A percentile compares a stretch with the other conserved stretches of the same genome.
Evolutionary conservation across 1,139 yeast genomes (phyloP).

Genomic region (Debaryomycetaceae sp.): DNA sequence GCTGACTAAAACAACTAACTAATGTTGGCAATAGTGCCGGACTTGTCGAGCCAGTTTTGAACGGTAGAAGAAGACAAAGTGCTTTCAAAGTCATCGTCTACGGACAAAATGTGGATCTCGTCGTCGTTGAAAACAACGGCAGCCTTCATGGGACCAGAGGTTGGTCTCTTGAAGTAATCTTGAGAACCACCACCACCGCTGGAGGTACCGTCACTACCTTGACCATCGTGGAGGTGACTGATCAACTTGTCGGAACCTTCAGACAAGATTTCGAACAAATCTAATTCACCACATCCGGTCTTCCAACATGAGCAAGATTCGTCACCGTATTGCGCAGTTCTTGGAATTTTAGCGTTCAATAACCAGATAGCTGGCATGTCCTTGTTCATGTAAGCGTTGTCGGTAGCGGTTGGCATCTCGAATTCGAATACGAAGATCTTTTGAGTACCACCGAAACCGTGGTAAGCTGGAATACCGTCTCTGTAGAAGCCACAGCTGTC

Average conservation of each 20-base stretch:
- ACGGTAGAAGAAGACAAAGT: slow-evolving; percentile 58
- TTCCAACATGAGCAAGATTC: slow-evolving; percentile 72
- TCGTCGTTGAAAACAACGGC: slow-evolving; percentile 73
- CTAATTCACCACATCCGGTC: slow-evolving; percentile 80
- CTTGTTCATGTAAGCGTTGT: slow-evolving; percentile 27
- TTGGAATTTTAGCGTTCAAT: slow-evolving; percentile 71
- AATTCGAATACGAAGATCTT: slow-evolving; percentile 75
- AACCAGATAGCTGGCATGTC: slow-evolving; percentile 83
- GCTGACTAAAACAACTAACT: background rate
- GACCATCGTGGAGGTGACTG: slow-evolving; percentile 83
- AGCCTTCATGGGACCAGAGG: slow-evolving; percentile 73
- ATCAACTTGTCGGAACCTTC: slow-evolving; percentile 73
- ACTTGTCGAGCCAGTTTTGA: slow-evolving; percentile 46
- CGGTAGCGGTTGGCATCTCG: slow-evolving; percentile 53
- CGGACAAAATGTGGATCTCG: slow-evolving; percentile 55
- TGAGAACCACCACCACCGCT: slow-evolving; percentile 72
- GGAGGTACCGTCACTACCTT: slow-evolving; percentile 56
- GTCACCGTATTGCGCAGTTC: slow-evolving; percentile 70
- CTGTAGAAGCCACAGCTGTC: slow-evolving; percentile 66
- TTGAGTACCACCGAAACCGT: slow-evolving; percentile 62
- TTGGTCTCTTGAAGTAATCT: slow-evolving; percentile 86
- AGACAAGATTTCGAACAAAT: slow-evolving; percentile 70
- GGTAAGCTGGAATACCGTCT: slow-evolving; percentile 67
- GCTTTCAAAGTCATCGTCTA: slow-evolving; percentile 43
- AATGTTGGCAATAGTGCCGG: slow-evolving; percentile 47